phyloP scores from a whole-genome alignment of 148 eudicot genomes.

The Fagopyrum homotropicum region DNA sequence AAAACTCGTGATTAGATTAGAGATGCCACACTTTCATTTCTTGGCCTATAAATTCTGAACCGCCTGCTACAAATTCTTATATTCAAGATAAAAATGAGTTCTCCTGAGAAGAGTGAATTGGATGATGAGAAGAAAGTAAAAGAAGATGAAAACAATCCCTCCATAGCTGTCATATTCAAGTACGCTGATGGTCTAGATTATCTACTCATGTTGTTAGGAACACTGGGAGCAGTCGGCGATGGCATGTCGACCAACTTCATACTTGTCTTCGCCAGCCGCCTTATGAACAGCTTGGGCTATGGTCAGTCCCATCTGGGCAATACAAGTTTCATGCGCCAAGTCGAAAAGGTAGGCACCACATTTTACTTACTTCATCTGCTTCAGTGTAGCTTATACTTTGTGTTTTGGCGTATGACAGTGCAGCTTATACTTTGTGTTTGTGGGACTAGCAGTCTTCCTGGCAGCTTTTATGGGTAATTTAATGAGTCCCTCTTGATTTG shows the following conservation, averaged over 20 bases:
- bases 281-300: slow-evolving; percentile 72
- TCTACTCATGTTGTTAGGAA: slow-evolving; percentile 59
- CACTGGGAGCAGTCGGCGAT: slow-evolving; percentile 91
- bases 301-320: slow-evolving; percentile 33
- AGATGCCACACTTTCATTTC: not conserved
- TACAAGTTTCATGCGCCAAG: slow-evolving; percentile 58
- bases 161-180: slow-evolving; percentile 41
- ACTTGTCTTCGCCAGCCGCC: slow-evolving; percentile 59
- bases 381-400: not conserved
- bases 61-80: not conserved
- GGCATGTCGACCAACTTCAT: slow-evolving; percentile 86
- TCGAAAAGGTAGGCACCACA: slow-evolving; percentile 51
- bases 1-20: not conserved
- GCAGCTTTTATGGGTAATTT: slow-evolving; percentile 84
- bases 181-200: slow-evolving; percentile 61
- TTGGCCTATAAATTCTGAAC: not conserved
- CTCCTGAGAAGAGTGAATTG: slow-evolving; percentile 11
- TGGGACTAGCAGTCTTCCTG: slow-evolving; percentile 73
- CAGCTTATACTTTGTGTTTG: slow-evolving; percentile 75
- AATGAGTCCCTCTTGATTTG: slow-evolving; percentile 4
- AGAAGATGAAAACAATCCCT: slow-evolving; percentile 18
- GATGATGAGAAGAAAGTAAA: slow-evolving; percentile 6
- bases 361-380: not conserved
- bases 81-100: slow-evolving; percentile 17
- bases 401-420: slow-evolving; percentile 40